phyloP scores from a whole-genome alignment of 495 filamentous ascomycete genomes.

The Penicillium lividum region DNA sequence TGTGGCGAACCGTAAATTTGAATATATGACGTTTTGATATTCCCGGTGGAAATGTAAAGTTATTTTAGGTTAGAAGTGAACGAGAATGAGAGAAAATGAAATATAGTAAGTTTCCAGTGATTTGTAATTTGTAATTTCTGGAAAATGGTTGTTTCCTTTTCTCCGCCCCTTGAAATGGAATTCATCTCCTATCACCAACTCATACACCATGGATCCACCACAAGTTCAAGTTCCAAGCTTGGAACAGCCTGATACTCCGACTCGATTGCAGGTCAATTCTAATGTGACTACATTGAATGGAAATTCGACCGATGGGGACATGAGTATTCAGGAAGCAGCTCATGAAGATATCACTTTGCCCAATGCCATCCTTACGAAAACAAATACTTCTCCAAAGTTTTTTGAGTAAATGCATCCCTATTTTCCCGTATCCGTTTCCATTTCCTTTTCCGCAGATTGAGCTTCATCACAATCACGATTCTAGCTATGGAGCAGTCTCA shows the following conservation, averaged over 20 bases:
- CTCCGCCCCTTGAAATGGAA: neutral
- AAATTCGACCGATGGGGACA: conserved; percentile 27
- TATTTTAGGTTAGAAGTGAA: no score
- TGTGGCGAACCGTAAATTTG: conserved; percentile 15
- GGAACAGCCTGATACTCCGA: conserved; percentile 6
- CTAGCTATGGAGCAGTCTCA: neutral
- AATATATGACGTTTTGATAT: conserved; percentile 18
- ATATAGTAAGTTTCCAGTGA: no score
- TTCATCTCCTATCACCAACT: neutral
- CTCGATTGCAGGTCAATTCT: neutral
- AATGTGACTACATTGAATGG: neutral
- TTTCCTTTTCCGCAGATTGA: neutral
- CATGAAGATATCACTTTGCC: conserved; percentile 23
- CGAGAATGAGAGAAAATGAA: no score
- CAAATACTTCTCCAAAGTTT: conserved; percentile 31
- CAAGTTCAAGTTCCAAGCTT: conserved; percentile 27
- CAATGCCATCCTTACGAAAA: conserved; percentile 29
- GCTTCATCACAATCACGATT: conserved; percentile 3
- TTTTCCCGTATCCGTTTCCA: neutral
- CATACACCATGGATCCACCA: conserved; percentile 26
- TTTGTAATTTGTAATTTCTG: no score
- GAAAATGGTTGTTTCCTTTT: no score
- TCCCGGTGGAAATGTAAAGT: no score
- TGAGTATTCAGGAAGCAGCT: conserved; percentile 15
- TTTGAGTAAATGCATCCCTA: conserved; percentile 32